phyloP scores from a whole-genome alignment of 1,284 basidiomycete genomes.

The Leccinum subatratum region DNA sequence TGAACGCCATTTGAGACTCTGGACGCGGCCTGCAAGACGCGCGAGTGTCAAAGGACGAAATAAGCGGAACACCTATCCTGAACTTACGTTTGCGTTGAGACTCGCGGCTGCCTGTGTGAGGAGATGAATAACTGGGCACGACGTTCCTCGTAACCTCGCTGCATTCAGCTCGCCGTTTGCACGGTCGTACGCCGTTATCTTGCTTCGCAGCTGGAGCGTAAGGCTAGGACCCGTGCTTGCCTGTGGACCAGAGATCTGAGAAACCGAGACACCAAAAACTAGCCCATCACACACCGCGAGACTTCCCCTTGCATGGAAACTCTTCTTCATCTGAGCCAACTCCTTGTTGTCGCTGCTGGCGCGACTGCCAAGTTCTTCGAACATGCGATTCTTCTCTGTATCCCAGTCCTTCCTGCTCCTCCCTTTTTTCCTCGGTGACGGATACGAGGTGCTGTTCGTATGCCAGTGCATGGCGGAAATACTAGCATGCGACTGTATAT shows the following conservation, averaged over 20 bases:
- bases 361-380: constrained; percentile 80
- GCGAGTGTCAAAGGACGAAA: constrained; percentile 5
- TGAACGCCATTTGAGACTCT: constrained; percentile 64
- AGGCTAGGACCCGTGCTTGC: constrained; percentile 51
- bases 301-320: constrained; percentile 43
- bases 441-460: too few relatives aligned
- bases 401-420: constrained; percentile 86
- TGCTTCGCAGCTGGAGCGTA: constrained; percentile 78
- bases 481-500: too few relatives aligned
- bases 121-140: constrained; percentile 70
- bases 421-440: too few relatives aligned
- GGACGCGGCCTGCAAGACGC: constrained; percentile 38
- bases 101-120: constrained; percentile 61
- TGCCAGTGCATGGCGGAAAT: too few relatives aligned
- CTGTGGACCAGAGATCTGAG: constrained; percentile 29
- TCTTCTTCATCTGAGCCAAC: constrained; percentile 47
- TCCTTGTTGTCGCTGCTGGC: constrained; percentile 51
- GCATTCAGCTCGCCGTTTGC: constrained; percentile 72
- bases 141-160: constrained; percentile 64
- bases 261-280: neutral
- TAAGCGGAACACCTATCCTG: constrained; percentile 1
- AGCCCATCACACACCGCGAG: constrained; percentile 43
- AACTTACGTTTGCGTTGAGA: constrained; percentile 51
- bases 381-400: constrained; percentile 80
- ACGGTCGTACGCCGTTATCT: constrained; percentile 93